Evolutionary conservation across 352 stramenopile species (phyloP), one percentile per base, ranked within the genome.

Genomic region (Peronospora farinosa): DNA sequence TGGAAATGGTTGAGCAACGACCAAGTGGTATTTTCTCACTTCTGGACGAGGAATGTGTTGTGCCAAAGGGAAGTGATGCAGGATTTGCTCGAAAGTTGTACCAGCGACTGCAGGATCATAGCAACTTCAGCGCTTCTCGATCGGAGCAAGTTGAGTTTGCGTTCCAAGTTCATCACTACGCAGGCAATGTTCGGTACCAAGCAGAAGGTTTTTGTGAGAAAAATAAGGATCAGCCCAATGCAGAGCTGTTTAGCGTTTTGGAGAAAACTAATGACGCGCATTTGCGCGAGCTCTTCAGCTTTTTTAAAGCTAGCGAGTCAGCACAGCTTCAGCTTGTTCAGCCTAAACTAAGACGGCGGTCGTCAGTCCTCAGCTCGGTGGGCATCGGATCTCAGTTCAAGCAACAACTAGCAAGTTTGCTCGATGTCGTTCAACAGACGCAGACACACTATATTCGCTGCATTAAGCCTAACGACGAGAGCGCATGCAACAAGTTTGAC

Each of bases 401-500:
- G 40, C 74, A 86, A 28, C 94, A 98, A 51, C 73, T 99, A 12
- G 87, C 88, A 19, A 78, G 79, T 25, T 74, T 99, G 12, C 78
- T 98, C 17, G 69, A 90, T 16, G 83, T 95, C 10, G 97, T 99
- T 23, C 88, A 97, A 23, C 72, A 86, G 45, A 98, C 95, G 5
- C 71, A 95, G 45, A 97, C 95, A 27, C 96, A 99, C 67, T 99
- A 98, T 66, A 97, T 99, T 58, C 89, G 96, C 25, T 99, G 96
- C 64, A 87, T 99, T 39, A 99, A 99, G 69, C 96, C 96, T 15
- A 99, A 99, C 61, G 92, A 98, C 60, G 67, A 81, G 33, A 95
- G 98, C 53, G 72, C 73, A 10, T 68, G 87, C 2, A 76, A 88
- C 39, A 63, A 80, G n/a, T 98, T 99, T 63, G 78, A 95, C 15